phyloP scores from a whole-genome alignment of 208 protist species.

The Naegleria fowleri region DNA sequence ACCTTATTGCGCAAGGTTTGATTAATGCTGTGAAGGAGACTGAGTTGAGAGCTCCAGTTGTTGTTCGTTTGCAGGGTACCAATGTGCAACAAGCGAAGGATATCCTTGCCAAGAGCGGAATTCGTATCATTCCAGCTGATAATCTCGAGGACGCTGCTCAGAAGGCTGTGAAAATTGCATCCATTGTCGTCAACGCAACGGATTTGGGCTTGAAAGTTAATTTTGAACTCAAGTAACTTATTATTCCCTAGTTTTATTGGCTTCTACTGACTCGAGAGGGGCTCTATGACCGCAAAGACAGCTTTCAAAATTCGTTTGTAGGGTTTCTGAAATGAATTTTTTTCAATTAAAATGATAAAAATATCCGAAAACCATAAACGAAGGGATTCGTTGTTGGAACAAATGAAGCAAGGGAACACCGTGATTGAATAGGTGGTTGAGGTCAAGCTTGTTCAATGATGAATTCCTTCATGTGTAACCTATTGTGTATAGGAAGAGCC shows the following conservation, averaged over 20 bases:
- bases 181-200: background rate
- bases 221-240: background rate
- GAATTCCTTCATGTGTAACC: background rate
- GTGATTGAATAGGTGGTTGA: too few relatives aligned
- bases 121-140: conserved; percentile 50
- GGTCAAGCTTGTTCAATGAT: background rate
- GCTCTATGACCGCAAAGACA: too few relatives aligned
- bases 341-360: too few relatives aligned
- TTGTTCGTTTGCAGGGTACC: conserved; percentile 85
- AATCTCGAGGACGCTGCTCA: conserved; percentile 61
- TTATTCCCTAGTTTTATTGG: too few relatives aligned
- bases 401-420: too few relatives aligned
- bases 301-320: too few relatives aligned
- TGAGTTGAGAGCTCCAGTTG: conserved; percentile 79
- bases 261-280: too few relatives aligned
- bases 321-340: too few relatives aligned
- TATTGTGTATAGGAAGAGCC: background rate
- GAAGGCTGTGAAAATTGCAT: background rate
- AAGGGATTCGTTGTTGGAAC: background rate
- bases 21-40: conserved; percentile 78
- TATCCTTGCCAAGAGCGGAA: conserved; percentile 75
- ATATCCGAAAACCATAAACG: background rate
- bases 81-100: conserved; percentile 87
- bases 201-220: background rate
- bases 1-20: conserved; percentile 93